A percentile compares a stretch with the other conserved stretches of the same genome.
Evolutionary conservation across 1,284 basidiomycete species (phyloP).

Genomic region (Trametes hirsuta): DNA sequence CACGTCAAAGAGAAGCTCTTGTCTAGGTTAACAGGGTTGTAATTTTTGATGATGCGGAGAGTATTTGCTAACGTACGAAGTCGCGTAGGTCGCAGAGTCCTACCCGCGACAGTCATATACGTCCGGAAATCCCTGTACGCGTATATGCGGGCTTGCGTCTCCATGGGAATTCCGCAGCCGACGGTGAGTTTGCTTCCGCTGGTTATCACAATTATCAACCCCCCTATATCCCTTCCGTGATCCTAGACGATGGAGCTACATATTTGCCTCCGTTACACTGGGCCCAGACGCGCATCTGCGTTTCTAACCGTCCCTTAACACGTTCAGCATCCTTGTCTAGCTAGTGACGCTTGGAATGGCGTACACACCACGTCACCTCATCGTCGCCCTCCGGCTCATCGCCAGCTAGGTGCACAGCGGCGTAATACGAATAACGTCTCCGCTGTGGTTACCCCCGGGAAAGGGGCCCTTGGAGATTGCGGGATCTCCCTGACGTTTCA

Average conservation of each 20-base stretch:
- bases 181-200: slow-evolving; percentile 9
- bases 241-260: slow-evolving; percentile 11
- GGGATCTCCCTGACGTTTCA: background rate
- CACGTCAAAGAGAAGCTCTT: no score
- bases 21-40: no score
- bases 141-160: background rate
- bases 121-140: background rate
- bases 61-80: no score
- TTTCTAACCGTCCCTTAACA: background rate
- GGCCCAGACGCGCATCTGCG: background rate
- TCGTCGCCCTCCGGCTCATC: background rate
- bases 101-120: no score
- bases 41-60: no score
- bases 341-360: background rate
- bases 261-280: slow-evolving; percentile 12
- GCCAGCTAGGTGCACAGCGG: background rate
- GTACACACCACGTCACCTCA: background rate
- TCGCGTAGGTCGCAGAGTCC: no score
- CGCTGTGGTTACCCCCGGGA: background rate
- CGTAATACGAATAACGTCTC: background rate
- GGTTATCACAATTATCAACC: background rate
- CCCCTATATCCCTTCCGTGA: slow-evolving; percentile 1
- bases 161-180: background rate
- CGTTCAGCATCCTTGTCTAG: background rate
- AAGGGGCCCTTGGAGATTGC: slow-evolving; percentile 3